These are phyloP conservation scores for Paecilomyces sp. DNA, from an alignment of 2,329 filamentous ascomycete genomes.

Conservation along the genomic window DNA sequence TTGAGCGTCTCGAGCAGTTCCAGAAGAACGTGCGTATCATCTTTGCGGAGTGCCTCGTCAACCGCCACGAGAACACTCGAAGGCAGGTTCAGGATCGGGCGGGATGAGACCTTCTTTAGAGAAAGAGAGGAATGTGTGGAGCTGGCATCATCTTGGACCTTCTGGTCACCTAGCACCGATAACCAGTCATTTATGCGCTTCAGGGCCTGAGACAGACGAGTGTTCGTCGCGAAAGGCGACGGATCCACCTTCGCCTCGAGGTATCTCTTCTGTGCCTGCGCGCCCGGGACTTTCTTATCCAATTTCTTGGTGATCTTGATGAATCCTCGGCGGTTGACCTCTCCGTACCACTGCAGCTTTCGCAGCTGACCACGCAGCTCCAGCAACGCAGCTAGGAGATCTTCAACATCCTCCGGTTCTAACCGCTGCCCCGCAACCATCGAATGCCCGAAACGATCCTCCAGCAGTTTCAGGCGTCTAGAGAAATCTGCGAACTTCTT, in stretches of 20 bases:
- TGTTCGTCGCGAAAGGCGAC: constrained; percentile 75
- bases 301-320: constrained; percentile 99
- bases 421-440: constrained; percentile 63
- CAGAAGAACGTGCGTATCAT: constrained; percentile 32
- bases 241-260: constrained; percentile 86
- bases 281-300: constrained; percentile 81
- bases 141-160: constrained; percentile 65
- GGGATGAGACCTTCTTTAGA: constrained; percentile 67
- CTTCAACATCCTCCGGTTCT: constrained; percentile 83
- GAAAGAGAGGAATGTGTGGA: constrained; percentile 65
- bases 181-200: constrained; percentile 84
- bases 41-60: constrained; percentile 33
- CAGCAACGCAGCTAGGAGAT: constrained; percentile 81
- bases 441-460: constrained; percentile 76
- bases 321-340: constrained; percentile 91
- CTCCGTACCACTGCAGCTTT: constrained; percentile 95
- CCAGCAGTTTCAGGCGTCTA: constrained; percentile 74
- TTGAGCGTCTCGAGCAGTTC: constrained; percentile 54
- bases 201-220: constrained; percentile 51
- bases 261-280: constrained; percentile 75
- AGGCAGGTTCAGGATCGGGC: constrained; percentile 67
- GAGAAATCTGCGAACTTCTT: constrained; percentile 83
- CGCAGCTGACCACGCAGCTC: constrained; percentile 81
- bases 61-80: constrained; percentile 40
- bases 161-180: constrained; percentile 69